Base-by-base conservation (phyloP, 2,329 filamentous ascomycete species). In the Arthrobotrys sphaeroides region DNA sequence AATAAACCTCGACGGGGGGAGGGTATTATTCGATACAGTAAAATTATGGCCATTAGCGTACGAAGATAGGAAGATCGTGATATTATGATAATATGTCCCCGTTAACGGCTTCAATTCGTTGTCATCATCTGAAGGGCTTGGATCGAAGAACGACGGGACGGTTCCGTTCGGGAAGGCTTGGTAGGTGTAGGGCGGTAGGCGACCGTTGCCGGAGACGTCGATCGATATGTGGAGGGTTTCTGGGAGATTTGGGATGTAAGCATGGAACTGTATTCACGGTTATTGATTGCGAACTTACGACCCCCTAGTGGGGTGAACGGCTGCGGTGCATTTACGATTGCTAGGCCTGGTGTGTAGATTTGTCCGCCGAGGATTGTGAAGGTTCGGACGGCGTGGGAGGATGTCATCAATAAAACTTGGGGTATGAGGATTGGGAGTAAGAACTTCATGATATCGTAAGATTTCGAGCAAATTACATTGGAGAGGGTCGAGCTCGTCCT, bases 291-390 rank as follows among this genome's bases (percentile, higher is more conserved):
- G n/a, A 3, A 84, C 86, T 79, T 81, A 88, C 88, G 85, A 82
- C 88, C 88, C 75, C 89, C 89, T 36, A 90, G 80, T 0, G 89
- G 88, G 9, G 88, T 90, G 59, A 86, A 85, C 3, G 88, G 88
- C 77, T 90, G 88, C 10, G 88, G 88, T 31, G 90, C 85, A 81
- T 91, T 86, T 36, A 91, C 83, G 67, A 91, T 86, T 22, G 86
- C 89, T 66, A 91, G 85, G 0, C 90, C 90, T 0, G 90, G 89
- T 0, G 90, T 92, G 79, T 87, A 91, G 64, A 92, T 87, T 78
- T 91, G 89, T 13, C 90, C 90, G 78, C 87, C 87, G 20, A 87
- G 82, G 60, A 88, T 86, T 18, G 86, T 88, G 78, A 90, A 90
- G 74, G 85, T 83, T 43, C 82, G 80, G 4, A 83, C 83, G 6